Evolutionary conservation across 2,329 filamentous ascomycete species (phyloP).

Genomic region (Dactylonectria estremocensis): DNA sequence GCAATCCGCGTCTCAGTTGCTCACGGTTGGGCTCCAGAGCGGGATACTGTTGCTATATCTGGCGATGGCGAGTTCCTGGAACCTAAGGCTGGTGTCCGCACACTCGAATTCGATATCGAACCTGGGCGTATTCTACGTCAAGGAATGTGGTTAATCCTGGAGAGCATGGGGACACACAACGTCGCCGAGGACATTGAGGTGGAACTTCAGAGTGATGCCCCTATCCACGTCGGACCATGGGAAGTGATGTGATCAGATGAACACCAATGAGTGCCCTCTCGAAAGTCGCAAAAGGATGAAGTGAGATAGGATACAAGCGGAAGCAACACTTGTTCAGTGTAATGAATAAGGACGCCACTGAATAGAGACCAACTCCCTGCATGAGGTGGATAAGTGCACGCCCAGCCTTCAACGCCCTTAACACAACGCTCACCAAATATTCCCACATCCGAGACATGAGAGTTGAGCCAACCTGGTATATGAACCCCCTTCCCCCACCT

Average conservation of each 20-base stretch:
- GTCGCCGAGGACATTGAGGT: slow-evolving; percentile 63
- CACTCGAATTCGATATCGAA: slow-evolving; percentile 81
- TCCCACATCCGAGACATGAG: slow-evolving; percentile 30
- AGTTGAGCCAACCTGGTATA: slow-evolving; percentile 46
- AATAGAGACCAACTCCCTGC: slow-evolving; percentile 7
- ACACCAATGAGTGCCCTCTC: background rate
- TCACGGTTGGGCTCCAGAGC: slow-evolving; percentile 79
- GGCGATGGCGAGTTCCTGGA: slow-evolving; percentile 84
- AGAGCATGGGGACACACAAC: slow-evolving; percentile 76
- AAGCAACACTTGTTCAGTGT: background rate
- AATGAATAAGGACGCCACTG: slow-evolving; percentile 12
- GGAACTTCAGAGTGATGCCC: slow-evolving; percentile 67
- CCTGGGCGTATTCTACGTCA: slow-evolving; percentile 70
- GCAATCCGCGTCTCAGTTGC: slow-evolving; percentile 81
- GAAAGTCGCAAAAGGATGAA: background rate
- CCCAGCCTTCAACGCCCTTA: slow-evolving; percentile 30
- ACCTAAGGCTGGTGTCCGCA: slow-evolving; percentile 75
- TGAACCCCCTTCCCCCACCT: slow-evolving; percentile 23
- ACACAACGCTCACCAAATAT: slow-evolving; percentile 29
- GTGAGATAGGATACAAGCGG: background rate
- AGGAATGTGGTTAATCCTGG: slow-evolving; percentile 85
- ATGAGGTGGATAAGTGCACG: slow-evolving; percentile 20
- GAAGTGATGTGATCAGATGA: slow-evolving; percentile 48
- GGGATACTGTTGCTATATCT: slow-evolving; percentile 75
- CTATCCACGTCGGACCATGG: slow-evolving; percentile 62